Percentiles rank a stretch among this genome's conserved stretches.
Conservation (phyloP, 1,284 basidiomycete genomes). For the Trichosporon faecale region DNA sequence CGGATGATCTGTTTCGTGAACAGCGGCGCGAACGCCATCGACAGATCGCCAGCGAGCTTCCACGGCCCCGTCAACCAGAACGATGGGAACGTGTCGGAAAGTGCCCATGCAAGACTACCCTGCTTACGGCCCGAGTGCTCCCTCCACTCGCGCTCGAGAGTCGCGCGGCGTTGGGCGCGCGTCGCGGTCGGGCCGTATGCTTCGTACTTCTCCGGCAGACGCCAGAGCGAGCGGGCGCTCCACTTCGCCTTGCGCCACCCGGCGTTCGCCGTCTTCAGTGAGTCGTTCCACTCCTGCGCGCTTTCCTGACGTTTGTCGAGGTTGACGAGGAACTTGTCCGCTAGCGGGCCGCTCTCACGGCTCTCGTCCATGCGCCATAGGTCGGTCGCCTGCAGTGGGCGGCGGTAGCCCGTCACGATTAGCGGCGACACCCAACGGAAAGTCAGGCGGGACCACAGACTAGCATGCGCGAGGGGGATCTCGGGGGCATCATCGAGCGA, state of each 20-base stretch:
- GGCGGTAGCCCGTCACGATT: constrained; percentile 63
- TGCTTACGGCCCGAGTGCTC: constrained; percentile 42
- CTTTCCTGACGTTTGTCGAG: constrained; percentile 32
- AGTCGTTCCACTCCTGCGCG: constrained; percentile 45
- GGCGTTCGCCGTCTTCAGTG: constrained; percentile 21
- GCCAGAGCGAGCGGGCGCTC: constrained; percentile 57
- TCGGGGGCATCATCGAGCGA: background rate
- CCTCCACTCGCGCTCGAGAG: constrained; percentile 25
- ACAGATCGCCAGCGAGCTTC: constrained; percentile 53
- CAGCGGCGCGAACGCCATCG: constrained; percentile 65
- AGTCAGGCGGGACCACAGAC: background rate
- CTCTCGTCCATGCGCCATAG: constrained; percentile 61
- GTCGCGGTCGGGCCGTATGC: constrained; percentile 22
- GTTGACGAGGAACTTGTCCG: constrained; percentile 28
- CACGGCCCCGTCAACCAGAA: constrained; percentile 67
- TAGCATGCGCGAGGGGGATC: background rate
- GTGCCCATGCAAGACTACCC: constrained; percentile 63
- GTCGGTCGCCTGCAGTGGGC: constrained; percentile 68
- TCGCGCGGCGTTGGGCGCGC: background rate
- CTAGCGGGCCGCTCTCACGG: constrained; percentile 25
- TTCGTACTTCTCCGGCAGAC: constrained; percentile 23
- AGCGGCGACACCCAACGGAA: constrained; percentile 58
- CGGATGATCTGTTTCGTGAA: constrained; percentile 67
- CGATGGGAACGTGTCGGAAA: constrained; percentile 67
- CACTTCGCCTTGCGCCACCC: constrained; percentile 48